These are phyloP conservation scores for Rutstroemia sp. DNA, from an alignment of 2,329 filamentous ascomycete genomes.

Conservation along the genomic window DNA sequence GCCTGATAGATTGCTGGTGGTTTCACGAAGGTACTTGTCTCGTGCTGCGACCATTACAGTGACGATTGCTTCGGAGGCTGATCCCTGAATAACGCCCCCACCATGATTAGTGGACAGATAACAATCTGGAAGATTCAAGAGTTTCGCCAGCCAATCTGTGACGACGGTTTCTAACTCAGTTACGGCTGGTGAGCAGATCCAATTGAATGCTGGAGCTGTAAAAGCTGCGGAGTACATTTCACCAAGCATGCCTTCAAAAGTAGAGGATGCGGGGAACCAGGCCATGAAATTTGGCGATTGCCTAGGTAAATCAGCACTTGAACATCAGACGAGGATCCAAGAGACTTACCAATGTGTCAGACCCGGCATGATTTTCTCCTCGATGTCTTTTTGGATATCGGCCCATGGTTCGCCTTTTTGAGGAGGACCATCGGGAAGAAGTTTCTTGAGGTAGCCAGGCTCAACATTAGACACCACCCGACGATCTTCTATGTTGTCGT, in stretches of 20 bases:
- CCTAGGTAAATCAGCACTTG: conserved; percentile 33
- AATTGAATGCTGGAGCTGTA: conserved; percentile 90
- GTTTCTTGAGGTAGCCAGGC: conserved; percentile 77
- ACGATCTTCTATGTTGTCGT: conserved; percentile 62
- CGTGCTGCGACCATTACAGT: conserved; percentile 83
- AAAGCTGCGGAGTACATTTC: conserved; percentile 90
- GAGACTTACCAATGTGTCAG: conserved; percentile 69
- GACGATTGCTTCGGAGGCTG: conserved; percentile 78
- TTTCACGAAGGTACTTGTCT: conserved; percentile 65
- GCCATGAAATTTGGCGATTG: conserved; percentile 92
- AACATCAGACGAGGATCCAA: background rate
- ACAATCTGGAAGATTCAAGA: conserved; percentile 63
- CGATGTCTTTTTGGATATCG: conserved; percentile 75
- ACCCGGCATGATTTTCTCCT: conserved; percentile 80
- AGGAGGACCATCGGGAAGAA: conserved; percentile 63
- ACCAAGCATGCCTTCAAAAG: conserved; percentile 79
- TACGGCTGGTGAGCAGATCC: conserved; percentile 86
- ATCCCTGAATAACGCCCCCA: conserved; percentile 92
- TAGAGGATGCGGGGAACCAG: conserved; percentile 80
- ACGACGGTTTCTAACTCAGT: conserved; percentile 92
- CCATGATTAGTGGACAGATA: conserved; percentile 67
- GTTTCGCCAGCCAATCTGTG: conserved; percentile 81
- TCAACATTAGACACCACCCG: conserved; percentile 70
- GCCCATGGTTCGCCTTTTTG: conserved; percentile 65
- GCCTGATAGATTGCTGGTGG: conserved; percentile 42